Conservation (phyloP, 2,329 filamentous ascomycete species). For the Paraphoma sp. region DNA sequence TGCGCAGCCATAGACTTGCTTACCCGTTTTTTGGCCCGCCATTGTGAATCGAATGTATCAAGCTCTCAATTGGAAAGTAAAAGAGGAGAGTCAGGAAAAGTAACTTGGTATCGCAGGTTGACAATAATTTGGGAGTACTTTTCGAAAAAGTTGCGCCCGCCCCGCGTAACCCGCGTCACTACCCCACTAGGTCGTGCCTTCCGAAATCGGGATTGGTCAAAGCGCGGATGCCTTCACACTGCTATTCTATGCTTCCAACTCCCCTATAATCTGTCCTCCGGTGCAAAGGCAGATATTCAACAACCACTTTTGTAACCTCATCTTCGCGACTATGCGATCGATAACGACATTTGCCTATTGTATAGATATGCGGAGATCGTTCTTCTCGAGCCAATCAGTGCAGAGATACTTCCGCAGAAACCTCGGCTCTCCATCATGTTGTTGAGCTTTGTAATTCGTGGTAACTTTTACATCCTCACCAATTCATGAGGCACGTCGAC, state of each 20-base stretch:
- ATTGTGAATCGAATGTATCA: constrained; percentile 26
- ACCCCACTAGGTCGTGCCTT: constrained; percentile 13
- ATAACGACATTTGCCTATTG: no score
- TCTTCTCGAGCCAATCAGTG: background rate
- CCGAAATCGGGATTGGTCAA: constrained; percentile 14
- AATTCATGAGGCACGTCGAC: background rate
- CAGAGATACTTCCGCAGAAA: background rate
- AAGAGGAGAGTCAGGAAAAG: constrained; percentile 5
- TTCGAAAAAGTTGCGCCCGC: constrained; percentile 13
- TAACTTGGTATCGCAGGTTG: background rate
- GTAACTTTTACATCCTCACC: background rate
- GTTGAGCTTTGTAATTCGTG: background rate
- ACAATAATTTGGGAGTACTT: constrained; percentile 21
- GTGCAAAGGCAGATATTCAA: no score
- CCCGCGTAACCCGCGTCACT: constrained; percentile 18
- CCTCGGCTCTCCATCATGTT: background rate
- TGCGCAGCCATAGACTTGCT: background rate
- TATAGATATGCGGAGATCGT: no score
- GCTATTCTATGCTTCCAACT: no score
- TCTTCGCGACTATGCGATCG: no score
- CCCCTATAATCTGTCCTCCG: no score
- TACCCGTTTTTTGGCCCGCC: constrained; percentile 48
- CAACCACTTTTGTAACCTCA: no score
- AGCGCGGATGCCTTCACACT: background rate
- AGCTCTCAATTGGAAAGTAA: constrained; percentile 5